These are phyloP conservation scores for Zymoseptoria crescenta DNA, from an alignment of 2,329 filamentous ascomycete species.

Conservation along the genomic window DNA sequence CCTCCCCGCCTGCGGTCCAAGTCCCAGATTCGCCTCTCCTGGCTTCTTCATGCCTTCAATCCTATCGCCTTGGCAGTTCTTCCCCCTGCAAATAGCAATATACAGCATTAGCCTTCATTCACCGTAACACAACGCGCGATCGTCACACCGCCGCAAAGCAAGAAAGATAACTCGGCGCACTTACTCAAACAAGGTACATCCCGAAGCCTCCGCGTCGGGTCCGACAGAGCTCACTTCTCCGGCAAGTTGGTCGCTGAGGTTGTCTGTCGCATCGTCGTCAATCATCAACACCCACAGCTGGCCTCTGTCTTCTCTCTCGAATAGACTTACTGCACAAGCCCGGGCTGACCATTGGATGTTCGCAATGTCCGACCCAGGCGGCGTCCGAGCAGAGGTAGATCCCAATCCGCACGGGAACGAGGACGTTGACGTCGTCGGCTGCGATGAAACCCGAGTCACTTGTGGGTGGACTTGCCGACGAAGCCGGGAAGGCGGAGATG, in stretches of 20 bases:
- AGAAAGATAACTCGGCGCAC: not conserved
- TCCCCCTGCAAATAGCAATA: constrained; percentile 3
- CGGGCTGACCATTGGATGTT: constrained; percentile 10
- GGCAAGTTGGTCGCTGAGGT: constrained; percentile 7
- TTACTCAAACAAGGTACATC: constrained; percentile 15
- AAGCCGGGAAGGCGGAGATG: not conserved
- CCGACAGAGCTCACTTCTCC: constrained; percentile 12
- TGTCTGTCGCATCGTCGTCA: constrained; percentile 5
- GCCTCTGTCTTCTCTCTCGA: not conserved
- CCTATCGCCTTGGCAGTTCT: constrained; percentile 8
- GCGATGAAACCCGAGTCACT: not conserved
- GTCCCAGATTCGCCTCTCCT: constrained; percentile 7
- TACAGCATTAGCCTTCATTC: not conserved
- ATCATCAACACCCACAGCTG: not conserved
- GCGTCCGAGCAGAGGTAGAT: constrained; percentile 15
- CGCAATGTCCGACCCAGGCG: constrained; percentile 12
- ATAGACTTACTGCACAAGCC: constrained; percentile 14
- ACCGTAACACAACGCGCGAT: too few relatives aligned
- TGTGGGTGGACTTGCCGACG: not conserved
- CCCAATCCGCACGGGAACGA: constrained; percentile 13
- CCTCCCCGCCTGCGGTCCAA: constrained; percentile 5
- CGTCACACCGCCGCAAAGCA: too few relatives aligned
- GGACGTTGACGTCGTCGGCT: constrained; percentile 9
- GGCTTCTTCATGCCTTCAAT: constrained; percentile 7
- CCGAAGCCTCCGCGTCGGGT: constrained; percentile 10